Evolutionary conservation across 140 eudicot genomes (phyloP), one percentile per base, ranked within the genome.

Genomic region (Anethum foeniculum): DNA sequence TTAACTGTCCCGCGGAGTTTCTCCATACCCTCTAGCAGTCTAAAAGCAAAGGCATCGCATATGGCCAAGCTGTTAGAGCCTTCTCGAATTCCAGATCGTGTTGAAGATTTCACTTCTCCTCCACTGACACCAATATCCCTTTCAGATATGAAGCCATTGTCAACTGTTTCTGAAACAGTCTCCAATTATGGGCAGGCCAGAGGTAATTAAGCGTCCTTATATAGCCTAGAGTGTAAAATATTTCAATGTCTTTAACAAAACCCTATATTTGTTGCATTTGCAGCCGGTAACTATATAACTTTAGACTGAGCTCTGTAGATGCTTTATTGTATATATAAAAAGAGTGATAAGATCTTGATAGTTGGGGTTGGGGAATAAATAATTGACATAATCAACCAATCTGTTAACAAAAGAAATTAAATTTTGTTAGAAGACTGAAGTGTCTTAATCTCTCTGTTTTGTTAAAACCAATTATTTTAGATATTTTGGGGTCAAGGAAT

Each of bases 71-170:
- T 86, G 12, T n/a, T 83, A 51, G 89, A 84, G 79, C 85, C 90
- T 23, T 80, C 90, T 48, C 88, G 77, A 49, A 56, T 81, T 41
- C 82, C 83, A 65, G 84, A 77, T 41, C 86, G 83, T 79, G 82
- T 56, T 52, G 88, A 84, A 69, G 85, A 79, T 38, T 84, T 82
- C 25, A 81, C 83, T 51, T 94, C 98, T 56, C 98, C 98, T 79
- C 97, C 98, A 0, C 84, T 94, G 60, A 89, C 98, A 13, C 98
- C 97, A 36, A 89, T 94, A n/a, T 88, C 92, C 34, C 88, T 92
- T 62, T 84, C 90, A 9, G 85, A 87, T 48, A 81, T 83, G 84
- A 90, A 86, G 88, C 81, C 91, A 27, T 67, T 86, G 13, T 58
- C 82, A 68, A 48, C 78, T 19, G 80, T 72, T 81, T 74, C 90